A percentile compares a stretch with the other conserved stretches of the same genome.
phyloP scores from a whole-genome alignment of 2,329 filamentous ascomycete species.

The Colletotrichum spaethianum region DNA sequence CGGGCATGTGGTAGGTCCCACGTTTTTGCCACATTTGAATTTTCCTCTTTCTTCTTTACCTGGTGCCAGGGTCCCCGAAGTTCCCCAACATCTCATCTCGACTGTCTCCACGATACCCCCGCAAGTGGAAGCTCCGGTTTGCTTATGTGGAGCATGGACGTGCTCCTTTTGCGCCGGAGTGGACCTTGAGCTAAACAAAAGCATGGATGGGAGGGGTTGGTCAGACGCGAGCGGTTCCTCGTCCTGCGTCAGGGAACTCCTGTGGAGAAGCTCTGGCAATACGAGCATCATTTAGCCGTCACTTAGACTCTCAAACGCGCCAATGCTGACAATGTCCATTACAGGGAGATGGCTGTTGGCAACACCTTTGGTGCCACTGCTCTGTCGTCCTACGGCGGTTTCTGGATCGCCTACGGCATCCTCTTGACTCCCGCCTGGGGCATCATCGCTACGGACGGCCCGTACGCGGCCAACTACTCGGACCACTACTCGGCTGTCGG shows the following conservation, averaged over 20 bases:
- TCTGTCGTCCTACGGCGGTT: slow-evolving; percentile 85
- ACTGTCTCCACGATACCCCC: slow-evolving; percentile 34
- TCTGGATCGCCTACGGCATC: slow-evolving; percentile 85
- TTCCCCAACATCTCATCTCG: slow-evolving; percentile 38
- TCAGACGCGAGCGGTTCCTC: slow-evolving; percentile 20
- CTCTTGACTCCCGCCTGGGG: slow-evolving; percentile 78
- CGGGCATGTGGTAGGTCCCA: slow-evolving; percentile 85
- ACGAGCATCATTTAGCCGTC: slow-evolving; percentile 12
- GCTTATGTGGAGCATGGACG: slow-evolving; percentile 17
- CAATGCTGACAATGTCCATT: slow-evolving; percentile 30
- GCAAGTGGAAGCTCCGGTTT: slow-evolving; percentile 32
- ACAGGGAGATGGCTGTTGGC: slow-evolving; percentile 87
- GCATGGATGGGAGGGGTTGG: slow-evolving; percentile 4
- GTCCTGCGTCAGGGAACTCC: slow-evolving; percentile 6
- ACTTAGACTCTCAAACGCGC: neutral
- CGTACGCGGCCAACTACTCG: slow-evolving; percentile 61
- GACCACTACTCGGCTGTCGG: slow-evolving; percentile 74
- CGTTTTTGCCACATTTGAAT: neutral
- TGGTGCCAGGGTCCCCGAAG: slow-evolving; percentile 15
- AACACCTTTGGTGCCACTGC: slow-evolving; percentile 90
- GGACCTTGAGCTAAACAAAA: slow-evolving; percentile 2
- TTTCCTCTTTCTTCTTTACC: slow-evolving; percentile 10
- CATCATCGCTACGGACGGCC: slow-evolving; percentile 62
- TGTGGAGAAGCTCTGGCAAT: slow-evolving; percentile 19
- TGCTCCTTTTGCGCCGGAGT: slow-evolving; percentile 33